Evolutionary conservation across 2,329 filamentous ascomycete genomes (phyloP).

Genomic region (Sporothrix inflata): DNA sequence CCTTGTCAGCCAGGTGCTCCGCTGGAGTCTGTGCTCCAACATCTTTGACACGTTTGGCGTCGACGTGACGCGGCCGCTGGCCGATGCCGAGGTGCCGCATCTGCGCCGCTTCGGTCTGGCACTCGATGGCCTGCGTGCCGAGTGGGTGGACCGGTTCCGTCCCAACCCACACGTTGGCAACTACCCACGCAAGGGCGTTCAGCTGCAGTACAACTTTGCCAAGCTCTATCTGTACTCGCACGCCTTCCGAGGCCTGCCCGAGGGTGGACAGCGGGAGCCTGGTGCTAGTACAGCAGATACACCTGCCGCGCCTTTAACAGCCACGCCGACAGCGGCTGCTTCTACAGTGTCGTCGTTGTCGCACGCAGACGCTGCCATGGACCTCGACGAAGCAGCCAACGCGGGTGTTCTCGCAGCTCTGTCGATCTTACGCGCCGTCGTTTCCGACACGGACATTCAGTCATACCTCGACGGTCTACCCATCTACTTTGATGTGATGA

Average conservation of each 20-base stretch:
- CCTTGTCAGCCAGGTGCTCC: conserved; percentile 33
- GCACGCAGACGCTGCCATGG: conserved; percentile 27
- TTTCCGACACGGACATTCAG: conserved; percentile 23
- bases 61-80: conserved; percentile 30
- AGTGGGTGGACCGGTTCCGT: conserved; percentile 36
- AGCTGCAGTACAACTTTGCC: conserved; percentile 42
- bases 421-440: conserved; percentile 19
- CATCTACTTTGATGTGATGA: conserved; percentile 30
- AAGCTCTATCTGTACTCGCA: conserved; percentile 43
- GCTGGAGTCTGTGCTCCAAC: conserved; percentile 30
- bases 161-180: conserved; percentile 40
- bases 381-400: conserved; percentile 38
- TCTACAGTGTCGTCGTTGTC: neutral
- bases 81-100: conserved; percentile 31
- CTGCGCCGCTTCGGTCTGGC: conserved; percentile 35
- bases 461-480: conserved; percentile 25
- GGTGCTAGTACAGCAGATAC: neutral
- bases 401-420: conserved; percentile 32
- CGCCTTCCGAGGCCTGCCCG: conserved; percentile 38
- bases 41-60: conserved; percentile 32
- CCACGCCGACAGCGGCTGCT: neutral
- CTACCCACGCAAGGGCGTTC: conserved; percentile 41
- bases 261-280: neutral
- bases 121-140: conserved; percentile 35
- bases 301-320: neutral